Evolutionary conservation across 2,329 filamentous ascomycete species (phyloP).

Genomic region (Raffaelea deltoideospora): DNA sequence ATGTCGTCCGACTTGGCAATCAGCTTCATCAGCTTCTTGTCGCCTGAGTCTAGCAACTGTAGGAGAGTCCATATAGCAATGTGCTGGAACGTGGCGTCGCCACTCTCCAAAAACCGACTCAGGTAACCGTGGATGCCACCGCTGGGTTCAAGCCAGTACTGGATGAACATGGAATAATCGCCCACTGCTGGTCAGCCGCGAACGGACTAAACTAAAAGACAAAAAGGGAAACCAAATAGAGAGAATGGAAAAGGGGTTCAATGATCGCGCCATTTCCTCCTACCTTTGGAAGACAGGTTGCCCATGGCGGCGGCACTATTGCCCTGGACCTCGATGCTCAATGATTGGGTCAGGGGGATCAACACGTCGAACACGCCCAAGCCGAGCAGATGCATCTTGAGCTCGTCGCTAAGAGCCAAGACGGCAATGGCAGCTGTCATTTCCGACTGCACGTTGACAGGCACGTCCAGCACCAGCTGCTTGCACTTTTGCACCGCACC

Average conservation of each 20-base stretch:
- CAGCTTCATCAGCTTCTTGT: constrained; percentile 71
- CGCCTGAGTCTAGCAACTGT: constrained; percentile 89
- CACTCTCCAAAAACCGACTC: constrained; percentile 80
- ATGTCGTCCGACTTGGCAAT: constrained; percentile 87
- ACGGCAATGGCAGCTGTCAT: constrained; percentile 99
- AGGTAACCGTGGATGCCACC: constrained; percentile 95
- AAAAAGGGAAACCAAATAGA: not conserved
- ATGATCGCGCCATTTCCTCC: too few species aligned
- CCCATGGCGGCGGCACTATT: constrained; percentile 94
- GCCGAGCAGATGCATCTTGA: constrained; percentile 81
- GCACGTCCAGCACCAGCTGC: constrained; percentile 83
- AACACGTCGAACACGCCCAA: constrained; percentile 92
- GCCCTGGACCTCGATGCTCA: constrained; percentile 94
- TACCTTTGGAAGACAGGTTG: constrained; percentile 94
- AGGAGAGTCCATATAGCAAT: constrained; percentile 97
- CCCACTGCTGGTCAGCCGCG: constrained; percentile 45
- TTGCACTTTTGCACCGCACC: constrained; percentile 98
- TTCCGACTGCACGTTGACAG: constrained; percentile 88
- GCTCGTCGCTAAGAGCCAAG: constrained; percentile 82
- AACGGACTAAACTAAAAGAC: not conserved
- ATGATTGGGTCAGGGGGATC: constrained; percentile 86
- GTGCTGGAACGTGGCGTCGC: constrained; percentile 95
- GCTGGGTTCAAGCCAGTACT: constrained; percentile 83
- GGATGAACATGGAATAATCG: constrained; percentile 90
- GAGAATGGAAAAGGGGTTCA: too few species aligned